Conservation (phyloP, 2,329 filamentous ascomycete species). For the Eutypella sp. region DNA sequence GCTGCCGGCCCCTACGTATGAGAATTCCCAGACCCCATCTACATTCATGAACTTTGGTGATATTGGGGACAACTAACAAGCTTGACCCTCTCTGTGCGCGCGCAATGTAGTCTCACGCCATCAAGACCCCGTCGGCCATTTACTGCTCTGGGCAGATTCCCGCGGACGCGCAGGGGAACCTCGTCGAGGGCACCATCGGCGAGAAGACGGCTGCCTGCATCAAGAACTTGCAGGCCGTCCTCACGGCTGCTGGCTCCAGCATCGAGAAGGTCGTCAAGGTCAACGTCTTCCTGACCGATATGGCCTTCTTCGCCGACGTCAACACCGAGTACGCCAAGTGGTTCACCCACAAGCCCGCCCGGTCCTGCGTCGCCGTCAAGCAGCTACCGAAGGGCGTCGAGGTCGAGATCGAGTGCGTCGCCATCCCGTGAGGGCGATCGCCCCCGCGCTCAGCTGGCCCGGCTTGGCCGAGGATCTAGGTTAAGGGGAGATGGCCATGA, state of each 20-base stretch:
- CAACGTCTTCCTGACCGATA: conserved; percentile 85
- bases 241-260: conserved; percentile 73
- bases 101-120: conserved; percentile 63
- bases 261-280: conserved; percentile 84
- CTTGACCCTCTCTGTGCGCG: too few species aligned
- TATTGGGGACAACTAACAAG: too few species aligned
- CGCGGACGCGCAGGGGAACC: conserved; percentile 49
- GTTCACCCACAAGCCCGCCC: conserved; percentile 79
- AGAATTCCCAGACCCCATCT: conserved; percentile 5
- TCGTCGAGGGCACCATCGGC: conserved; percentile 55
- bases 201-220: conserved; percentile 61
- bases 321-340: conserved; percentile 81
- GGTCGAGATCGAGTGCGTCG: conserved; percentile 88
- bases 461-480: too few species aligned
- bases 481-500: too few species aligned
- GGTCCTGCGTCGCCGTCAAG: conserved; percentile 87
- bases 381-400: conserved; percentile 80
- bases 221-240: conserved; percentile 77
- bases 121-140: conserved; percentile 61
- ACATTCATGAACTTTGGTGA: background rate
- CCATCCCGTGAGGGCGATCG: conserved; percentile 47
- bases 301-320: conserved; percentile 84
- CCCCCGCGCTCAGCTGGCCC: too few species aligned
- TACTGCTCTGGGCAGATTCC: conserved; percentile 74
- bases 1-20: conserved; percentile 61